Conservation (phyloP, 306 rosid species). For the Argentina anserina region DNA sequence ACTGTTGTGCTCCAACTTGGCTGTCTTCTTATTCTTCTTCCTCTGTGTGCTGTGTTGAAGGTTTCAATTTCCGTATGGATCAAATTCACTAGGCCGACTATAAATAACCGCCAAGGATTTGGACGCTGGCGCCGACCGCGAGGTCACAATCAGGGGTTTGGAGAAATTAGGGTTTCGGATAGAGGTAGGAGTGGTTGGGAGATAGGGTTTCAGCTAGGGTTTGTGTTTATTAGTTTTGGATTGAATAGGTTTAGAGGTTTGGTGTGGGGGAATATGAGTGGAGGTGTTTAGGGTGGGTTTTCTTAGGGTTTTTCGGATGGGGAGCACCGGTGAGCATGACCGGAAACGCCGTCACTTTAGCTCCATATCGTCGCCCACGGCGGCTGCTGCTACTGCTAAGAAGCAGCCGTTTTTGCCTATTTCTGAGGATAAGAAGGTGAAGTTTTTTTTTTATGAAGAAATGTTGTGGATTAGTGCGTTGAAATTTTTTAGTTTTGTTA, state of each 20-base stretch:
- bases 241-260: constrained; percentile 17
- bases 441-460: constrained; percentile 3
- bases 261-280: constrained; percentile 44
- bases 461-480: not conserved
- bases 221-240: not conserved
- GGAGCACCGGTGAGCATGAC: constrained; percentile 82
- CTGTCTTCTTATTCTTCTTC: not conserved
- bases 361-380: constrained; percentile 80
- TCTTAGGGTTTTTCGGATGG: constrained; percentile 82
- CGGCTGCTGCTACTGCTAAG: constrained; percentile 48
- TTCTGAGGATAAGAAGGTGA: constrained; percentile 85
- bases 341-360: constrained; percentile 91
- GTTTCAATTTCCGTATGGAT: not conserved
- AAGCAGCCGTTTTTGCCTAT: constrained; percentile 67
- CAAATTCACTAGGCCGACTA: not conserved
- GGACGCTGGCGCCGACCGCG: not conserved
- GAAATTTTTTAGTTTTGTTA: not conserved
- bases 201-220: not conserved
- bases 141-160: not conserved
- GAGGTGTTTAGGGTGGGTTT: constrained; percentile 30
- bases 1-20: not conserved
- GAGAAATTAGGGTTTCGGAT: not conserved
- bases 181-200: not conserved
- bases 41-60: not conserved
- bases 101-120: not conserved